A percentile compares a stretch with the other conserved stretches of the same genome.
Conservation (phyloP, 176 grass and related monocot species). For the Avena eriantha region DNA sequence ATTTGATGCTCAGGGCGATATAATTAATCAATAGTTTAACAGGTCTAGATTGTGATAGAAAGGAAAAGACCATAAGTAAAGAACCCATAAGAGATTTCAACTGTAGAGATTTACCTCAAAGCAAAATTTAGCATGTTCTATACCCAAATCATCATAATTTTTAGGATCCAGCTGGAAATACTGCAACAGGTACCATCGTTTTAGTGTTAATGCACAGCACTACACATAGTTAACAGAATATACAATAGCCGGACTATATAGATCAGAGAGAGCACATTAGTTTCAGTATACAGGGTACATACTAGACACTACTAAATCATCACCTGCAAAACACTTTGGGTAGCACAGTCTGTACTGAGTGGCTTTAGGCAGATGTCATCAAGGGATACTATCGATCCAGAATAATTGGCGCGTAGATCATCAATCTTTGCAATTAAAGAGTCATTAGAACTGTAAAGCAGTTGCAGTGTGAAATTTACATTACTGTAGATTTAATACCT, state of each 20-base stretch:
- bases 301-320: constrained; percentile 33
- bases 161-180: constrained; percentile 97
- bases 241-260: constrained; percentile 19
- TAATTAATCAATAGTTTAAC: constrained; percentile 6
- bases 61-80: constrained; percentile 16
- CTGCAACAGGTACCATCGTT: constrained; percentile 52
- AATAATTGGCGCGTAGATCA: constrained; percentile 88
- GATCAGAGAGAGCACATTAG: constrained; percentile 38
- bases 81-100: constrained; percentile 29
- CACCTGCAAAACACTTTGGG: constrained; percentile 98
- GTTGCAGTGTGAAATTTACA: constrained; percentile 20
- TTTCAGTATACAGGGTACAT: constrained; percentile 34
- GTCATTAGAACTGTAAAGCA: constrained; percentile 43
- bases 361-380: constrained; percentile 95
- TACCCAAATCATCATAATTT: constrained; percentile 63
- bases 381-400: constrained; percentile 73
- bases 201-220: not conserved
- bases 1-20: constrained; percentile 1
- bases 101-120: constrained; percentile 68
- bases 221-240: constrained; percentile 33
- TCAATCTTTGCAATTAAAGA: constrained; percentile 69
- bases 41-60: constrained; percentile 2
- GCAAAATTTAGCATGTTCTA: constrained; percentile 89
- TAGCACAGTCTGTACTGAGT: constrained; percentile 85
- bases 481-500: constrained; percentile 59